Base-by-base conservation (phyloP, 345 rosid genomes). In the Chamaenerion angustifolium region DNA sequence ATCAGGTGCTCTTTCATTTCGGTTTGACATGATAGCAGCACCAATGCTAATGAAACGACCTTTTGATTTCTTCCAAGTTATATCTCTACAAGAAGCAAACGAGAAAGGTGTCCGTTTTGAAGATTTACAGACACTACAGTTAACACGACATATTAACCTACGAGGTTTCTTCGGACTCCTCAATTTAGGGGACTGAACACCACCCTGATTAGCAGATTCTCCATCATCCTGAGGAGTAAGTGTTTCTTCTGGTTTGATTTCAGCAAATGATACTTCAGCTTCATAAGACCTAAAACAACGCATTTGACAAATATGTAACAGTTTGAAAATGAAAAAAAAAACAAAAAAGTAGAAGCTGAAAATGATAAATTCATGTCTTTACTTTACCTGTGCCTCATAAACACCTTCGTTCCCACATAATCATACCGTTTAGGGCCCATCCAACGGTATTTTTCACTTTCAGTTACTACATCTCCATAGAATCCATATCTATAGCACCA, bases 361-460 rank as follows among this genome's bases (percentile, higher is more conserved):
- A 43, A 7, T n/a, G n/a, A n/a, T n/a, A 23, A 49, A 23, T 5
- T 5, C 27, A 31, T 31, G 37, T 2, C 37, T 23, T 2, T 23
- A 31, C 8, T 31, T 31, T 72, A 89, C 95, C 92, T 79, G 70
- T 83, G 94, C 66, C 63, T 81, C 78, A 90, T 51, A 70, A 86
- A 86, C 52, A 86, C 86, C 72, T 90, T 86, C 19, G 98, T 85
- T 80, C 95, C 95, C 4, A 83, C 86, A 68, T 81, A 85, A 69
- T 90, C 98, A 66, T 86, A 90, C 46, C 95, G 88, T 54, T 75
- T 90, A 37, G 95, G 98, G 49, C 98, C 95, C 98, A 90, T 86
- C 98, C 95, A 90, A 40, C 95, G 88, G 58, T 74, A 75, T 52
- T 86, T 86, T 74, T 90, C 98, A 70, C 95, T 90, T 68, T 86